A percentile compares a stretch with the other conserved stretches of the same genome.
Evolutionary conservation across 164 flowering plant species (phyloP).

Genomic region (Chimonanthus praecox): DNA sequence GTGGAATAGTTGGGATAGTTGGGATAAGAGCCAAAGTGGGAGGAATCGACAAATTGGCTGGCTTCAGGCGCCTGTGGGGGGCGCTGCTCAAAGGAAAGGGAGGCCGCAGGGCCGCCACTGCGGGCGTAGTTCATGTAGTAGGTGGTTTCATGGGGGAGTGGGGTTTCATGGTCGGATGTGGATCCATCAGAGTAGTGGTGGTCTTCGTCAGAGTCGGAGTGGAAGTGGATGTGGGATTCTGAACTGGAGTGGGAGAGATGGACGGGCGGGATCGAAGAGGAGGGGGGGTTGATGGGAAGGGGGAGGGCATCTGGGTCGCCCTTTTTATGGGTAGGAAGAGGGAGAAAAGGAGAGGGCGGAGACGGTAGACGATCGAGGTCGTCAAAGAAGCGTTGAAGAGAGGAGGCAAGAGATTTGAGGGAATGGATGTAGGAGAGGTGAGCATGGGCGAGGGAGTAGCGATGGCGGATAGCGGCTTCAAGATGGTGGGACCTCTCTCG

Average conservation of each 20-base stretch:
- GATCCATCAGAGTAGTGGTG: constrained; percentile 14
- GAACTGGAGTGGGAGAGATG: constrained; percentile 26
- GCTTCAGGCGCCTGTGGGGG: constrained; percentile 4
- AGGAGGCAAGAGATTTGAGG: constrained; percentile 25
- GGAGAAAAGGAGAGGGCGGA: constrained; percentile 16
- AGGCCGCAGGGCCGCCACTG: constrained; percentile 33
- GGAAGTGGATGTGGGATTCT: constrained; percentile 28
- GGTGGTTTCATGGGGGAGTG: constrained; percentile 7
- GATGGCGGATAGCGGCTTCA: constrained; percentile 33
- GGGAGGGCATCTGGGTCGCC: constrained; percentile 11
- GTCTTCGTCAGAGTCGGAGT: constrained; percentile 29
- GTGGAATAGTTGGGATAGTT: constrained; percentile 17
- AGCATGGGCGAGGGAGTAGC: constrained; percentile 34
- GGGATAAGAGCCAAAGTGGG: constrained; percentile 34
- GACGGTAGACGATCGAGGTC: constrained; percentile 7
- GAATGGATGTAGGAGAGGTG: constrained; percentile 34
- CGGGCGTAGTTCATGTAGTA: constrained; percentile 62
- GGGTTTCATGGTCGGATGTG: constrained; percentile 15
- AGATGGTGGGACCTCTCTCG: constrained; percentile 43
- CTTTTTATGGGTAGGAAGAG: constrained; percentile 14
- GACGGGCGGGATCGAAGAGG: neutral
- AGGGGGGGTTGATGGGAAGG: neutral
- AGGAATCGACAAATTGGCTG: constrained; percentile 39
- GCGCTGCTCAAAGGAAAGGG: constrained; percentile 40
- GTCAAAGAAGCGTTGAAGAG: constrained; percentile 32